Evolutionary conservation across 225 moss, liverwort and hornwort species (phyloP), one percentile per base, ranked within the genome.

Genomic region (Ulota crispa): DNA sequence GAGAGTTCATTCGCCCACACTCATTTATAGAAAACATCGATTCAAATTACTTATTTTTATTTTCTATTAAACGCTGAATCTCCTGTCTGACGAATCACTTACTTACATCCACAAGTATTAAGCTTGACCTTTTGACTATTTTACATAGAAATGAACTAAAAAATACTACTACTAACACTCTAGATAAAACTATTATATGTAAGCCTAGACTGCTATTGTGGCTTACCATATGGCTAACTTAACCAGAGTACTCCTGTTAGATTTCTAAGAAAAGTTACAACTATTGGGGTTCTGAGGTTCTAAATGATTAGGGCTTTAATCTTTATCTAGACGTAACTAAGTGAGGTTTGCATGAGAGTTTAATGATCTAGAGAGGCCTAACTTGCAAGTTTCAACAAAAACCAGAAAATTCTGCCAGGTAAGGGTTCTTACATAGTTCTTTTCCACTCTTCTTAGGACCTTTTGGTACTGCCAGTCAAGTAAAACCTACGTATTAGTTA

Each of bases 391-490:
- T 70, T 19, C 10, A 50, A 64, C 39, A 4, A 31, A 77, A 59
- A 15, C 23, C 0, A 42, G 0, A 23, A 59, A 19, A 28, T n/a
- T n/a, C 0, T 56, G 0, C 9, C 1, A 2, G 34, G 16, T 61
- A 16, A 50, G 16, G 42, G 14, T 28, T 72, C 66, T 23, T 76
- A 89, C 89, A 31, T 79, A 65, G 4, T 79, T 86, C 89, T 41
- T 84, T 84, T 21, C 14, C 66, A 81, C 9, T 81, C 81, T 80
- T 87, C 47, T 18, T 80, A 82, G 50, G 76, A 50, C 55, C 80
- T 72, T 62, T 9, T 0, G 47, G 75, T 76, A 86, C 76, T 89
- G 80, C 73, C 34, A 84, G 9, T 79, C 76, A 84, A 77, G 19
- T 57, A 59, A 11, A 80, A 77, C 21, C 57, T 73, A 69, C 0